Base-by-base conservation (phyloP, 2,329 filamentous ascomycete species). In the Beauveria sp. region DNA sequence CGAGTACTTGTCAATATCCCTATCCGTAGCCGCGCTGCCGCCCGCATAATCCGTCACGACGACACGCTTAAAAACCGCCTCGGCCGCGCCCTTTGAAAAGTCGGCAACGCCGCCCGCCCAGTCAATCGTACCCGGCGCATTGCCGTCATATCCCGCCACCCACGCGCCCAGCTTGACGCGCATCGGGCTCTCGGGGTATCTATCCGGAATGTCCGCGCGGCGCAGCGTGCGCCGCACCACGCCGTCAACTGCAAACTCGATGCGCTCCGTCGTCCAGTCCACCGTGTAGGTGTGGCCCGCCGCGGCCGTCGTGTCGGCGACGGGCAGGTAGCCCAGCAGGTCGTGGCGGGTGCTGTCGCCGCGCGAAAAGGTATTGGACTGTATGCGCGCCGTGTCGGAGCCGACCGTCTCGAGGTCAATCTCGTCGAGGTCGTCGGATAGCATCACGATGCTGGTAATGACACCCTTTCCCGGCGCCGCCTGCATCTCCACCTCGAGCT, bases 361-460 rank as follows among this genome's bases (percentile, higher is more conserved):
- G 76, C 89, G 88, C 73, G 86, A 85, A 71, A 89, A 90, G 76
- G 93, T 96, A 76, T 96, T 96, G 68, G 83, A 87, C 74, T 96
- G 91, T 3, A 91, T 89, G 67, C 91, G 78, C n/a, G 75, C 74
- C 59, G 81, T 75, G 65, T 87, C 81, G 52, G 84, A 86, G 54
- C 91, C 90, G 26, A 95, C 79, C 86, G 88, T 93, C 72, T 95
- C 90, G 84, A 88, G 91, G 70, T 93, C 90, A 64, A 95, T 91
- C 76, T 95, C 90, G 12, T 93, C 90, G 31, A 92, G 78, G 67
- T 84, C 81, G 68, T 93, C 88, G 0, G 89, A 92, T 72, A 91
- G 87, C 63, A 95, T 74, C 20, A 93, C 88, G 7, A 88, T 80
- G 63, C 87, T 89, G 74, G 88, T 92, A 64, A 93, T 87, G 64